phyloP scores from a whole-genome alignment of 202 grass and related monocot species.

The Carex arenaria region DNA sequence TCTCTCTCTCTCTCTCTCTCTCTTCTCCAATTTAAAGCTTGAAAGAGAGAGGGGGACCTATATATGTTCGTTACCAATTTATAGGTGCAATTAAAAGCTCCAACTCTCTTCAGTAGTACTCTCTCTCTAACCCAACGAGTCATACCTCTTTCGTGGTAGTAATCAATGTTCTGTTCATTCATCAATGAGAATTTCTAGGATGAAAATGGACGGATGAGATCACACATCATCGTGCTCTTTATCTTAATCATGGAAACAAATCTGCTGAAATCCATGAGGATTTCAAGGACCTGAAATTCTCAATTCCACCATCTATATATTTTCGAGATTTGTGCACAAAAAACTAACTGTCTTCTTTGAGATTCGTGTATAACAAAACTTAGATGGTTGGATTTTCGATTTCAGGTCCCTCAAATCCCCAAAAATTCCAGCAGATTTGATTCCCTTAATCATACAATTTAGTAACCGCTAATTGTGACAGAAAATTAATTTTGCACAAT shows the following conservation, averaged over 20 bases:
- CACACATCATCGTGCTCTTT: not conserved
- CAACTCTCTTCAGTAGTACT: not conserved
- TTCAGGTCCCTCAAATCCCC: too few relatives aligned
- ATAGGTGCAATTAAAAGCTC: not conserved
- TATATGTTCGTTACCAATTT: not conserved
- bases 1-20: not conserved
- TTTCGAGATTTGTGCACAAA: too few relatives aligned
- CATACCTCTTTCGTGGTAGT: slow-evolving; percentile 14
- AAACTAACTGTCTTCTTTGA: too few relatives aligned
- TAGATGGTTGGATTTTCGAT: too few relatives aligned
- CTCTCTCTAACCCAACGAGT: not conserved
- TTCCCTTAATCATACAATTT: not conserved
- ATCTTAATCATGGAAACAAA: too few relatives aligned
- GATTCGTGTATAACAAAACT: too few relatives aligned
- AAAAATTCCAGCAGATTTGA: too few relatives aligned
- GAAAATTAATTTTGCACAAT: too few relatives aligned
- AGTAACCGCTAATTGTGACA: not conserved
- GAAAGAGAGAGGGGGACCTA: not conserved
- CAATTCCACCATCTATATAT: too few relatives aligned
- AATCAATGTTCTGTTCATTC: slow-evolving; percentile 7
- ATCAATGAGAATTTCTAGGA: not conserved
- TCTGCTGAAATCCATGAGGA: too few relatives aligned
- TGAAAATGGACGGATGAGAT: not conserved
- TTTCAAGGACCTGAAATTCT: too few relatives aligned
- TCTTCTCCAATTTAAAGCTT: not conserved